These are phyloP conservation scores for Crithidia fasciculata DNA, from an alignment of 208 protist species.

Conservation along the genomic window DNA sequence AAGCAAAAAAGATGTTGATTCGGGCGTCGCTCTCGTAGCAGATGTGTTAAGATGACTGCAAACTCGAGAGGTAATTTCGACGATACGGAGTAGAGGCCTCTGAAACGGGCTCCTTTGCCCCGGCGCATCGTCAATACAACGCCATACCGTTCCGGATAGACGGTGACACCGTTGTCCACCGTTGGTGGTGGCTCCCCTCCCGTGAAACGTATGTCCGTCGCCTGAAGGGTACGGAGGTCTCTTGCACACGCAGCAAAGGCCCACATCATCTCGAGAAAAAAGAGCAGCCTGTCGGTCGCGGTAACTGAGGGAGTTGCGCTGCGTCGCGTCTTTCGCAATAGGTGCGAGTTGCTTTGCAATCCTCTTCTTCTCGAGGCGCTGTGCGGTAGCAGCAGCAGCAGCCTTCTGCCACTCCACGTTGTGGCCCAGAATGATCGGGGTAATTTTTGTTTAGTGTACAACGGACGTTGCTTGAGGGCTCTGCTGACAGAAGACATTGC, in stretches of 20 bases:
- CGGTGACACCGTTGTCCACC: background rate
- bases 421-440: background rate
- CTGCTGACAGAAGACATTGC: background rate
- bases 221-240: background rate
- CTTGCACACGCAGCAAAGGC: background rate
- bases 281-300: background rate
- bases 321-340: background rate
- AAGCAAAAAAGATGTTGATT: background rate
- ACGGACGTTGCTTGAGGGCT: background rate
- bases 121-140: background rate
- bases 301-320: background rate
- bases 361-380: background rate
- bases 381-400: too few relatives aligned
- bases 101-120: background rate
- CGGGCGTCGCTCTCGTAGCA: background rate
- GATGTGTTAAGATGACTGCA: background rate
- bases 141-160: background rate
- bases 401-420: background rate
- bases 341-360: background rate
- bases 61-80: background rate
- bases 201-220: background rate
- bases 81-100: background rate
- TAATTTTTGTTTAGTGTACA: background rate
- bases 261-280: constrained; percentile 4
- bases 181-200: background rate